Evolutionary conservation across 768 basidiomycete species (phyloP).

Genomic region (Russula virescens): DNA sequence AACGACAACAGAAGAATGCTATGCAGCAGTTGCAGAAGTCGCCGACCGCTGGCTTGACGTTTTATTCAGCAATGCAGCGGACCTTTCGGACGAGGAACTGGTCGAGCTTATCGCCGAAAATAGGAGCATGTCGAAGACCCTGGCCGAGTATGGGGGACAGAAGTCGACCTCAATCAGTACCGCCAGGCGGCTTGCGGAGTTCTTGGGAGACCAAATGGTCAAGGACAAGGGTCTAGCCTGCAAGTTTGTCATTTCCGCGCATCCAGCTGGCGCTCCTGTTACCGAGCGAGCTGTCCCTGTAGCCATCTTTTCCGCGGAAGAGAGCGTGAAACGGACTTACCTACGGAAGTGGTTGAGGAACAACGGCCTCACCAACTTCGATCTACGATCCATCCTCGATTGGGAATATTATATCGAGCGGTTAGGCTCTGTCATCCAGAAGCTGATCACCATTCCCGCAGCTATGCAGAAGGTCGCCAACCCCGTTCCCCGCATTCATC

Average conservation of each 20-base stretch:
- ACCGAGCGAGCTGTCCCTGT: slow-evolving; percentile 96
- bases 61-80: slow-evolving; percentile 81
- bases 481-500: slow-evolving; percentile 90
- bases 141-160: slow-evolving; percentile 93
- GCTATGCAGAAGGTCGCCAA: slow-evolving; percentile 97
- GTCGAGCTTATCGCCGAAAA: slow-evolving; percentile 99
- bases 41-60: slow-evolving; percentile 98
- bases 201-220: slow-evolving; percentile 97
- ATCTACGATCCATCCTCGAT: slow-evolving; percentile 89
- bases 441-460: slow-evolving; percentile 97
- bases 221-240: slow-evolving; percentile 99
- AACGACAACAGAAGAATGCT: slow-evolving; percentile 90
- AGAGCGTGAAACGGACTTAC: slow-evolving; percentile 81
- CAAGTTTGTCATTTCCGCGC: slow-evolving; percentile 97
- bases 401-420: slow-evolving; percentile 99
- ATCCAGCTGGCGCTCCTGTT: slow-evolving; percentile 88
- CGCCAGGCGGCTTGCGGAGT: slow-evolving; percentile 90
- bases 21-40: slow-evolving; percentile 85
- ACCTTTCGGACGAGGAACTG: slow-evolving; percentile 82
- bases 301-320: slow-evolving; percentile 96
- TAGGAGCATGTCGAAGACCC: slow-evolving; percentile 92
- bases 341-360: slow-evolving; percentile 97
- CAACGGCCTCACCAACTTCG: slow-evolving; percentile 78
- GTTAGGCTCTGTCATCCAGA: slow-evolving; percentile 95
- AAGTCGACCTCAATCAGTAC: slow-evolving; percentile 99